Conservation (phyloP, 495 filamentous ascomycete genomes). For the Penicillium cosmopolitanum region DNA sequence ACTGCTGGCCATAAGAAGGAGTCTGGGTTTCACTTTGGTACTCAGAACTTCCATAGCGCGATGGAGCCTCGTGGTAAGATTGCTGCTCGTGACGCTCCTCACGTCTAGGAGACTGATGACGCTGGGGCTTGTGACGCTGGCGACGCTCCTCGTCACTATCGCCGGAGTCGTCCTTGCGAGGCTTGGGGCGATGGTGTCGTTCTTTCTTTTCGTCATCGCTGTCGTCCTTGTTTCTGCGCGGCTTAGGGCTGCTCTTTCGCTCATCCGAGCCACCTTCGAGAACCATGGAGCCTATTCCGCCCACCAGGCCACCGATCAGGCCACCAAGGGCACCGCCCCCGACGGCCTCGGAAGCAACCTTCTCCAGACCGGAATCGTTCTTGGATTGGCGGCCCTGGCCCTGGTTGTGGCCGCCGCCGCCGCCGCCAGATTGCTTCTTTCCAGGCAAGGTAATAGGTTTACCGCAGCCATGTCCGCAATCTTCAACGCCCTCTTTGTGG, state of each 20-base stretch:
- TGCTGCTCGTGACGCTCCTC: conserved; percentile 43
- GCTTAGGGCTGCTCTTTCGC: conserved; percentile 14
- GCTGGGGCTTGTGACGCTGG: conserved; percentile 30
- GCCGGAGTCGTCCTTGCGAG: conserved; percentile 31
- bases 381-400: conserved; percentile 22
- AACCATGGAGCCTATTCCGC: conserved; percentile 49
- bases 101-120: conserved; percentile 23
- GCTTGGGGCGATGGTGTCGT: conserved; percentile 24
- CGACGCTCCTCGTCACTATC: conserved; percentile 29
- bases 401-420: not conserved
- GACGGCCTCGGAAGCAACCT: conserved; percentile 47
- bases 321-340: conserved; percentile 55
- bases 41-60: conserved; percentile 13
- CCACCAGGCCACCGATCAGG: conserved; percentile 54
- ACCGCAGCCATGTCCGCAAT: conserved; percentile 83
- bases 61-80: conserved; percentile 12
- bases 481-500: conserved; percentile 82
- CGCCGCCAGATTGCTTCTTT: conserved; percentile 27
- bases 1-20: conserved; percentile 4
- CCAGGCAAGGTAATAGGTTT: conserved; percentile 65
- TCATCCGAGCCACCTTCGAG: conserved; percentile 38
- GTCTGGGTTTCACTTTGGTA: conserved; percentile 19
- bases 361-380: conserved; percentile 36
- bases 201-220: conserved; percentile 37
- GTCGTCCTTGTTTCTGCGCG: conserved; percentile 23